Percentiles rank a stretch among this genome's conserved stretches.
phyloP scores from a whole-genome alignment of 2,329 filamentous ascomycete species.

The Fusarium compactum region DNA sequence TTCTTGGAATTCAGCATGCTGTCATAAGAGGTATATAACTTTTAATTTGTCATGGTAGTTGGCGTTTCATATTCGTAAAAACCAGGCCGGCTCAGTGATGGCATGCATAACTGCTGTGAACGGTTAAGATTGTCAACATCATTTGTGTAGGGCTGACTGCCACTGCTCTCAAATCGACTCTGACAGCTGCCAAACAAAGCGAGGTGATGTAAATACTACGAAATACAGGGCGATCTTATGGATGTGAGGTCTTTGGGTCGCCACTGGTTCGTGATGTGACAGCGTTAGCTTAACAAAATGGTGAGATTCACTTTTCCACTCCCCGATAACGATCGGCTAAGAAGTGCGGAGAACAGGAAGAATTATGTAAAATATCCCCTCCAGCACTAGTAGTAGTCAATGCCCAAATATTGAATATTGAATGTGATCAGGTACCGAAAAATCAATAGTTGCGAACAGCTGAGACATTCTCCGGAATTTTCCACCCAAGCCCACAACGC shows the following conservation, averaged over 20 bases:
- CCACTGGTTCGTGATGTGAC: not conserved
- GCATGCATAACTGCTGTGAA: conserved; percentile 16
- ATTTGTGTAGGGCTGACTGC: not conserved
- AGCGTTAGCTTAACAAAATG: not conserved
- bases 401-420: not conserved
- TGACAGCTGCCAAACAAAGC: fast-evolving
- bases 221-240: not conserved
- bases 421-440: not conserved
- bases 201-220: not conserved
- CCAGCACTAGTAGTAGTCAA: too few relatives aligned
- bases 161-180: not conserved
- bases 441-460: conserved; percentile 6
- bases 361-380: not conserved
- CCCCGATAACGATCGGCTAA: not conserved
- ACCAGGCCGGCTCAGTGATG: not conserved
- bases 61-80: not conserved
- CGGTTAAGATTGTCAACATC: not conserved
- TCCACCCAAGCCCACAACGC: not conserved
- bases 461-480: conserved; percentile 16
- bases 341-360: too few relatives aligned
- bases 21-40: too few relatives aligned
- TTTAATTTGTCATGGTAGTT: not conserved
- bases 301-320: not conserved
- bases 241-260: not conserved
- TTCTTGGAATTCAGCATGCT: not conserved